These are phyloP conservation scores for Penicillium sp. DNA, from an alignment of 2,329 filamentous ascomycete species.

Conservation along the genomic window DNA sequence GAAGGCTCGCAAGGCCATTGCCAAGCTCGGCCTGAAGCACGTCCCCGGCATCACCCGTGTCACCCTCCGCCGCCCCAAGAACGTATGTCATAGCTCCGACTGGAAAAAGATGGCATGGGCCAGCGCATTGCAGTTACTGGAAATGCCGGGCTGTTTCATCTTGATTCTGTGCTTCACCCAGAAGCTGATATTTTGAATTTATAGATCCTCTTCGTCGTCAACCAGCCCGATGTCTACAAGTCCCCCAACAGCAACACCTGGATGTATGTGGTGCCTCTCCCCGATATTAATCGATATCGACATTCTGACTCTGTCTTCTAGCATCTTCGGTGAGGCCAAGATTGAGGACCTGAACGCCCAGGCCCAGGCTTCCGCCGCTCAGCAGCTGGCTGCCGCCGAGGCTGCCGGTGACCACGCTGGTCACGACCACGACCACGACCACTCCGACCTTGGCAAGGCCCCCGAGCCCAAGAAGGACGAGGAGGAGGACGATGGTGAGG, in stretches of 20 bases:
- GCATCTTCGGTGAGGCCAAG: slow-evolving; percentile 99
- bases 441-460: slow-evolving; percentile 61
- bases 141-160: neutral
- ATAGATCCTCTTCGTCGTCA: slow-evolving; percentile 99
- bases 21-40: slow-evolving; percentile 95
- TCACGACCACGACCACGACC: slow-evolving; percentile 49
- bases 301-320: slow-evolving; percentile 41
- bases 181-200: slow-evolving; percentile 18
- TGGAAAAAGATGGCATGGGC: neutral
- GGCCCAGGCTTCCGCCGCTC: slow-evolving; percentile 90
- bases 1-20: slow-evolving; percentile 99
- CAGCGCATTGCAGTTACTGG: neutral
- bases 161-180: neutral
- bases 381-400: slow-evolving; percentile 82
- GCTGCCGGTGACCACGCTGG: slow-evolving; percentile 57
- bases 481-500: slow-evolving; percentile 89
- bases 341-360: slow-evolving; percentile 99
- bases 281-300: neutral
- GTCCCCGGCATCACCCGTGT: slow-evolving; percentile 97
- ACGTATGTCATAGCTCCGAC: slow-evolving; percentile 62
- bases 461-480: slow-evolving; percentile 63
- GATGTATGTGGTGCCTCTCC: slow-evolving; percentile 65
- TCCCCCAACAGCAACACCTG: slow-evolving; percentile 99
- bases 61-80: slow-evolving; percentile 96
- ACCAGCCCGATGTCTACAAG: slow-evolving; percentile 99